Evolutionary conservation across 2,329 filamentous ascomycete species (phyloP).

Genomic region (Aspergillus vadensis): DNA sequence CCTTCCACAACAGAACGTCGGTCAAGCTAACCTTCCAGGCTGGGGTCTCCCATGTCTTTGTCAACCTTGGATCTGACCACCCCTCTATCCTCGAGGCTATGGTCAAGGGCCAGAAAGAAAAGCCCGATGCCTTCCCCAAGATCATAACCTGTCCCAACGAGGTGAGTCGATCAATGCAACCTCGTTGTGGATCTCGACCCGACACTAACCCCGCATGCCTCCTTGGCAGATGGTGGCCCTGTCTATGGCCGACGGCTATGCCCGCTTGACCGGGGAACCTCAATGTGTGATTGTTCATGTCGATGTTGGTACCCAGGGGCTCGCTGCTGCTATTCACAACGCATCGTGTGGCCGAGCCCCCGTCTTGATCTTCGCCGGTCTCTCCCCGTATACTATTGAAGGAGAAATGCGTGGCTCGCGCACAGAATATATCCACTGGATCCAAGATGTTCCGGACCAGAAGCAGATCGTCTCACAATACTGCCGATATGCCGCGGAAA

Average conservation of each 20-base stretch:
- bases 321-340: conserved; percentile 78
- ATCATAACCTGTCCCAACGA: conserved; percentile 82
- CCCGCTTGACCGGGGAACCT: conserved; percentile 69
- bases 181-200: not conserved
- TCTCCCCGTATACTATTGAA: conserved; percentile 75
- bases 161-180: conserved; percentile 47
- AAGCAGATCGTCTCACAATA: conserved; percentile 81
- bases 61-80: conserved; percentile 60
- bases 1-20: not conserved
- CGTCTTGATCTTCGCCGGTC: conserved; percentile 74
- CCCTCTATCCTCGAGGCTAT: conserved; percentile 80
- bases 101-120: conserved; percentile 71
- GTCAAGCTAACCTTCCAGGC: conserved; percentile 35
- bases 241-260: conserved; percentile 82
- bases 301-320: conserved; percentile 77
- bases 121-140: conserved; percentile 64
- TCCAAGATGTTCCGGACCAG: conserved; percentile 81
- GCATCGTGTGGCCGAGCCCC: conserved; percentile 73
- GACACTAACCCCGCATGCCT: conserved; percentile 18
- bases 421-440: conserved; percentile 85
- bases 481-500: conserved; percentile 78
- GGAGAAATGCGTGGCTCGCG: conserved; percentile 76
- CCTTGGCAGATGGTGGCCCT: conserved; percentile 72
- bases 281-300: conserved; percentile 80
- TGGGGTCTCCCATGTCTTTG: conserved; percentile 55